Evolutionary conservation across 2,329 filamentous ascomycete species (phyloP), one percentile per base, ranked within the genome.

Genomic region (Leptographium flavum): DNA sequence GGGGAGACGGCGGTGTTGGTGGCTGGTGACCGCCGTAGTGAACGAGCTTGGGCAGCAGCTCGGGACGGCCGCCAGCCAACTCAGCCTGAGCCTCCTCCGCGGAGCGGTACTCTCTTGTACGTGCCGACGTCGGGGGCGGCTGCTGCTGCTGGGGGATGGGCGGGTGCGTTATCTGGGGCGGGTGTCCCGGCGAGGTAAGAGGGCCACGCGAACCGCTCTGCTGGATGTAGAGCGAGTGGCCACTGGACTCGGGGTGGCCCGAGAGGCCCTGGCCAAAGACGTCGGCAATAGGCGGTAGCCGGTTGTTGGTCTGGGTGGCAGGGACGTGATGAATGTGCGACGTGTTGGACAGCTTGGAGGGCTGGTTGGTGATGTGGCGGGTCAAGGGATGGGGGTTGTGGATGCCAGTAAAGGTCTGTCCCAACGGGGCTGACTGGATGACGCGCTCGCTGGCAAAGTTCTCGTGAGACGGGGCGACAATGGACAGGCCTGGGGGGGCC

Each of bases 1-100:
- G 71, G 14, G 83, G 86, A 38, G 87, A 93, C 5, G 87, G 87
- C 31, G 90, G 88, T 2, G 88, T 94, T 4, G 88, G 88, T 35
- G 90, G 88, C 60, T 94, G 90, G 58, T 93, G 87, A 39, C 87
- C 87, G 33, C 84, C 87, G 60, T 98, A 98, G 63, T 96, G 92
- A 14, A 98, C 86, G 47, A 96, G 78, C 63, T 90, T 92, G 21
- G 92, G 92, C 42, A 95, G 70, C 14, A 96, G 71, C 48, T 98
- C 92, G 47, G 94, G 83, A 47, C 92, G 79, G n/a, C 92, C 92
- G 42, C 87, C 88, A 5, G 88, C 81, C 50, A 98, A 65, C 52
- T 92, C 86, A 47, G 86, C 84, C 49, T 96, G 88, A 3, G 87
- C 92, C 59, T 98, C 92, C 61, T 98, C 92, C 13, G 92, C 92